Evolutionary conservation across 768 basidiomycete genomes (phyloP).

Genomic region (Tulasnella sp.): DNA sequence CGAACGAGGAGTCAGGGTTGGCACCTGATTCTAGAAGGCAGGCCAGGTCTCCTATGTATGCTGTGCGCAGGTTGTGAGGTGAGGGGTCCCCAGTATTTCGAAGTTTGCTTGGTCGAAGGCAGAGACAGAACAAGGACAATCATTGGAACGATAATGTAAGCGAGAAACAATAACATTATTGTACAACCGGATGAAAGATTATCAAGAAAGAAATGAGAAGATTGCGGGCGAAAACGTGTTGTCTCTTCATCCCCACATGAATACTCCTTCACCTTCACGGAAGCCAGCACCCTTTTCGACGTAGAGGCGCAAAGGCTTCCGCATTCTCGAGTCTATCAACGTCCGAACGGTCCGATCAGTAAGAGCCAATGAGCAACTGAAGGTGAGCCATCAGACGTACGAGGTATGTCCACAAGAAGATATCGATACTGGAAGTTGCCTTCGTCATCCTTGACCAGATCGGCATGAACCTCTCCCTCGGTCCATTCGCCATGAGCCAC

Average conservation of each 20-base stretch:
- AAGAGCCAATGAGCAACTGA: not conserved
- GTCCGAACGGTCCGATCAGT: not conserved
- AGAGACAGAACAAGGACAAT: not conserved
- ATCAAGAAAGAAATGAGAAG: not conserved
- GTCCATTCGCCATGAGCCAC: not conserved
- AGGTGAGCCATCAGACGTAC: not conserved
- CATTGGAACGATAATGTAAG: not conserved
- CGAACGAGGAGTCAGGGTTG: not conserved
- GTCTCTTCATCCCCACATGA: slow-evolving; percentile 12
- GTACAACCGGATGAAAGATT: not conserved
- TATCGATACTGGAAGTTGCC: slow-evolving; percentile 16
- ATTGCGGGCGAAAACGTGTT: not conserved
- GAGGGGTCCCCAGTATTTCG: not conserved
- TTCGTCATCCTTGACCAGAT: slow-evolving; percentile 13
- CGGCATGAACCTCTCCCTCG: slow-evolving; percentile 15
- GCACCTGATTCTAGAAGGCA: no score
- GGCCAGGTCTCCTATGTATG: no score
- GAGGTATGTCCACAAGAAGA: slow-evolving; percentile 15
- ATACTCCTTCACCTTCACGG: slow-evolving; percentile 16
- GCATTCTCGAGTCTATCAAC: slow-evolving; percentile 9
- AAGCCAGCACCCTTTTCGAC: slow-evolving; percentile 14
- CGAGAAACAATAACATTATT: not conserved
- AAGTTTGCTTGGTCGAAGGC: not conserved
- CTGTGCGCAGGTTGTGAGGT: no score
- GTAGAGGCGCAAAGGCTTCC: slow-evolving; percentile 11